A percentile compares a stretch with the other conserved stretches of the same genome.
Conservation (phyloP, 73 alveolate genomes). For the Effrenium voratum region DNA sequence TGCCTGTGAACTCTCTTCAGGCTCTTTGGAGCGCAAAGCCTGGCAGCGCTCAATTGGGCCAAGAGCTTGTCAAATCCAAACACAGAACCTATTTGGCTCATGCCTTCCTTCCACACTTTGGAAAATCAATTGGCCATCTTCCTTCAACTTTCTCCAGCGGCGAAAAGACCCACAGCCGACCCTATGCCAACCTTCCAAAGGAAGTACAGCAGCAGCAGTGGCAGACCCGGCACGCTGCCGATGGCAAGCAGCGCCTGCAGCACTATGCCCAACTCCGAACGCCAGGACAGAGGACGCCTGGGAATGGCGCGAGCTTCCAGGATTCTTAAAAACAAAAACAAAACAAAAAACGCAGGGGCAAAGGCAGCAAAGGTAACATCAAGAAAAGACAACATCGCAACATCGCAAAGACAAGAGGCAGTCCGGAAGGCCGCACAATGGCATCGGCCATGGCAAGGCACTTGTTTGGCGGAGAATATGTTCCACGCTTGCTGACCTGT, state of each 20-base stretch:
- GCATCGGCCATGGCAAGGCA: no score
- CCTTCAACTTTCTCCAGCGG: background rate
- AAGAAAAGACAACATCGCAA: no score
- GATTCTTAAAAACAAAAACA: no score
- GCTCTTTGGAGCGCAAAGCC: constrained; percentile 30
- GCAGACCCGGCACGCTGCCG: constrained; percentile 28
- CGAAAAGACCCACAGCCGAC: no score
- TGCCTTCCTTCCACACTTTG: background rate
- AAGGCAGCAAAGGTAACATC: no score
- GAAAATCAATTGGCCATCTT: background rate
- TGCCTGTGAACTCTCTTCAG: constrained; percentile 8
- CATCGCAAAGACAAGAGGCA: no score
- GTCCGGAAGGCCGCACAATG: no score
- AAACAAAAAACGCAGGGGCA: no score
- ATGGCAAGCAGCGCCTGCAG: constrained; percentile 51
- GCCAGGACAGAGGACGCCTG: constrained; percentile 54
- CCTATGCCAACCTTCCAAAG: constrained; percentile 58
- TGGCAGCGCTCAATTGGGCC: background rate
- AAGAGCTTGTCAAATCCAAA: background rate
- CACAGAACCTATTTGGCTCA: background rate
- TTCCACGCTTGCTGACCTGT: no score
- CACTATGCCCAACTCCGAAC: constrained; percentile 19
- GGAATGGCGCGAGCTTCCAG: no score
- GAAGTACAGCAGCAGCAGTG: constrained; percentile 28
- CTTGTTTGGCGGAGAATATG: no score